Base-by-base conservation (phyloP, 1,284 basidiomycete genomes). In the Farysia itapuensis region DNA sequence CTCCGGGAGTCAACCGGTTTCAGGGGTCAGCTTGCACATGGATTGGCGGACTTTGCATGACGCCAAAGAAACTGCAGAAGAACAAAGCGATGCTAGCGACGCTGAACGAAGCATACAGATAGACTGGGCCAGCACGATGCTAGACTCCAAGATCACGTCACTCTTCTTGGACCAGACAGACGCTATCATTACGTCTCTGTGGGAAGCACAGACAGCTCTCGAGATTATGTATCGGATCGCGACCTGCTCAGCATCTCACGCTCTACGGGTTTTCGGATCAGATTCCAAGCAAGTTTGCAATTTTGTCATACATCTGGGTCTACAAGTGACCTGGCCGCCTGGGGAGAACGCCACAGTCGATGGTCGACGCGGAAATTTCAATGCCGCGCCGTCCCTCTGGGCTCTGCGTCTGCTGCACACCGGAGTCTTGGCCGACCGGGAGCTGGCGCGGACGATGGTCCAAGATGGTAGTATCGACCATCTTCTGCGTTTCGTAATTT, bases 401-500 rank as follows among this genome's bases (percentile, higher is more conserved):
- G 83, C 84, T 0, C 74, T 94, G 5, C 78, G 79, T 8, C 72
- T 91, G 9, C 78, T 95, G 16, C 79, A 76, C 11, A 82, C 81
- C 1, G 80, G 90, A 20, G 84, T 85, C 0, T 77, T 78, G 3
- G 82, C 86, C 2, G 87, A 87, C 0, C 83, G 90, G 19, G 68
- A 79, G 0, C 86, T 84, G 50, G 90, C 92, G 0, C 78, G 79
- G 12, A 77, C 80, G 2, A 78, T 92, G 2, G 72, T 74, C 2
- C 8, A 81, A 40, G 81, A 83, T 7, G 69, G 46, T 73, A 81
- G 40, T 79, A 84, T 21, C 83, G 89, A 77, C 78, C 84, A 60
- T 0, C 82, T 92, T 0, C 80, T 95, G 32, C 85, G 88, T 23
- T 94, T 90, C 71, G 75, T 92, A 31, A 81, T 85, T 0, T 79